phyloP scores from a whole-genome alignment of 176 grass and related monocot species.

The Ampelocalamus luodianensis region DNA sequence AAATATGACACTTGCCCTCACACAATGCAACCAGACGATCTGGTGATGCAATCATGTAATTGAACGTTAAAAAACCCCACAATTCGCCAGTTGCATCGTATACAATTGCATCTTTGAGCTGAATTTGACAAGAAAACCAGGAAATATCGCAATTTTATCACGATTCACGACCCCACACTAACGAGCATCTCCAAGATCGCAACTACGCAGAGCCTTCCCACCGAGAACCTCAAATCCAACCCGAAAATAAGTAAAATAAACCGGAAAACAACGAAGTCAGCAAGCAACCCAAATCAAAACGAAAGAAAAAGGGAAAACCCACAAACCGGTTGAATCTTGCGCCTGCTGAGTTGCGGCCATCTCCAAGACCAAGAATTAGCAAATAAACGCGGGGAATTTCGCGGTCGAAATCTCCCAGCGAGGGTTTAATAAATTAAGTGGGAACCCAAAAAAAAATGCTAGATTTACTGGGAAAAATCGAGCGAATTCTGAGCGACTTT shows the following conservation, averaged over 20 bases:
- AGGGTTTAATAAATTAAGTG: constrained; percentile 7
- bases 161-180: not conserved
- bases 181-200: not conserved
- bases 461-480: not conserved
- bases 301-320: not conserved
- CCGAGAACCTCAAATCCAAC: not conserved
- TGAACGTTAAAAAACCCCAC: not conserved
- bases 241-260: too few relatives aligned
- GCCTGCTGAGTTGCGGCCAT: constrained; percentile 30
- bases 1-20: not conserved
- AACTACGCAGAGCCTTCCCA: not conserved
- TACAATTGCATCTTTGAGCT: not conserved
- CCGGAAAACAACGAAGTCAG: too few relatives aligned
- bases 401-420: not conserved
- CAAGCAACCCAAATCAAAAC: not conserved
- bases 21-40: not conserved
- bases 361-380: constrained; percentile 20
- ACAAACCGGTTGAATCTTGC: constrained; percentile 34
- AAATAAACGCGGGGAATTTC: not conserved
- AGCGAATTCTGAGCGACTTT: not conserved
- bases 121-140: not conserved
- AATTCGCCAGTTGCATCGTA: not conserved
- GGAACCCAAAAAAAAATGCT: not conserved
- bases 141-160: not conserved
- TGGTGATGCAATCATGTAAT: not conserved